Percentiles rank a stretch among this genome's conserved stretches.
phyloP scores from a whole-genome alignment of 495 filamentous ascomycete genomes.

The Evansstolkia leycettana region DNA sequence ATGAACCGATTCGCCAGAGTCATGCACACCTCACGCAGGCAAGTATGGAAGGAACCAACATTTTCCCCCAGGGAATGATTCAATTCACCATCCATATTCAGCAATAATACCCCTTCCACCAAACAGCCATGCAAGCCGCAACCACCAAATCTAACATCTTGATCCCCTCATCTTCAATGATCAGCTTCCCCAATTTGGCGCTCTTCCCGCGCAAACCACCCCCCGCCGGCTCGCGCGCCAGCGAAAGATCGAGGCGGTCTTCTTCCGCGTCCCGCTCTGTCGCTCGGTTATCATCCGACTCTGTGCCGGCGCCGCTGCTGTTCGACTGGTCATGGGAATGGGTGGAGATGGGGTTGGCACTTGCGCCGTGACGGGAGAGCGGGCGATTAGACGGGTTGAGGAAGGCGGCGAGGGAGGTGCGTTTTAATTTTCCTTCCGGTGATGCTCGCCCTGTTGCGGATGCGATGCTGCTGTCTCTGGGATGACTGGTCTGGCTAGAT shows the following conservation, averaged over 20 bases:
- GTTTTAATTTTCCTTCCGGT: conserved; percentile 1
- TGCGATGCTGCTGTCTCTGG: background rate
- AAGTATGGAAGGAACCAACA: too few species aligned
- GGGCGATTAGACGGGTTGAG: conserved; percentile 3
- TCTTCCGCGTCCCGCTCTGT: conserved; percentile 11
- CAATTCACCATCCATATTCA: too few species aligned
- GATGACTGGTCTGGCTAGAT: conserved; percentile 4
- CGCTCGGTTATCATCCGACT: conserved; percentile 8
- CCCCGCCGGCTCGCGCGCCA: conserved; percentile 67
- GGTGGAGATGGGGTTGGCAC: conserved; percentile 4
- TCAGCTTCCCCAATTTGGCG: conserved; percentile 85
- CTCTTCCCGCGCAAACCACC: conserved; percentile 74
- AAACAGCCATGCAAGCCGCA: conserved; percentile 79
- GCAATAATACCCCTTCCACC: conserved; percentile 81
- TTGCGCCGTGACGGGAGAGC: conserved; percentile 13
- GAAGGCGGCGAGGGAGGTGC: conserved; percentile 2
- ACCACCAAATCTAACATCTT: conserved; percentile 94
- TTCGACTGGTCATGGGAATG: conserved; percentile 2
- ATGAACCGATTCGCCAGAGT: background rate
- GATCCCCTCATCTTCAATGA: conserved; percentile 80
- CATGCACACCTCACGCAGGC: too few species aligned
- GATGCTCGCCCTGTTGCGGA: background rate
- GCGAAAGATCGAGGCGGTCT: conserved; percentile 51
- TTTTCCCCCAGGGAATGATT: too few species aligned
- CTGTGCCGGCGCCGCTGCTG: conserved; percentile 2